phyloP scores from a whole-genome alignment of 129 eudicot species.

The Scalesia atractyloides region DNA sequence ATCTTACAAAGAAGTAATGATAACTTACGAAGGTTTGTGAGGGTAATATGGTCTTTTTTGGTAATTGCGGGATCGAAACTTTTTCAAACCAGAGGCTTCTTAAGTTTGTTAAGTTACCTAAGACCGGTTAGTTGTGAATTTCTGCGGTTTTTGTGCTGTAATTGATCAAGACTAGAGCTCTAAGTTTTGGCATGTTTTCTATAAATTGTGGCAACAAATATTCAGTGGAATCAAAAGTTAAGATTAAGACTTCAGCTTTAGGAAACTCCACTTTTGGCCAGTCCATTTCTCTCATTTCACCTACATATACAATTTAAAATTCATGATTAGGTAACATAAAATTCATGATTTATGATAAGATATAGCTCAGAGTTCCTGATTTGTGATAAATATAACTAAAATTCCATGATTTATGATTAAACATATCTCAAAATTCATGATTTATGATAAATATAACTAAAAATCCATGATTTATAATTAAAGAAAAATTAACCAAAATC shows the following conservation, averaged over 20 bases:
- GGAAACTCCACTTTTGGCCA: conserved; percentile 82
- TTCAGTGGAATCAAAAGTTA: conserved; percentile 60
- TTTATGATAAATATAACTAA: background rate
- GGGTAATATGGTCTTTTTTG: conserved; percentile 50
- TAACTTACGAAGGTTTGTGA: conserved; percentile 55
- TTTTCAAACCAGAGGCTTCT: conserved; percentile 90
- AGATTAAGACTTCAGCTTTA: conserved; percentile 85
- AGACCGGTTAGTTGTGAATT: conserved; percentile 55
- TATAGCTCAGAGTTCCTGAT: too few species aligned
- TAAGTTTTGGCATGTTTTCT: conserved; percentile 75
- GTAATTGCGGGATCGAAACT: conserved; percentile 60
- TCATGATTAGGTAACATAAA: background rate
- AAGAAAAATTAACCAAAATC: too few species aligned
- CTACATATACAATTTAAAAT: conserved; percentile 37
- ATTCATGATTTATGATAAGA: background rate
- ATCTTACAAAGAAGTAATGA: conserved; percentile 74
- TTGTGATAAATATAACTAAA: too few species aligned
- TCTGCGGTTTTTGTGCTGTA: conserved; percentile 54
- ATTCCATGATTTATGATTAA: too few species aligned
- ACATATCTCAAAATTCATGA: background rate
- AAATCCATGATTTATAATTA: too few species aligned
- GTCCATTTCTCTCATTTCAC: conserved; percentile 83
- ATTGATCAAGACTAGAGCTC: conserved; percentile 71
- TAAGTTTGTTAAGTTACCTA: conserved; percentile 53
- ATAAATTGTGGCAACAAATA: conserved; percentile 81